Percentiles rank a stretch among this genome's conserved stretches.
These are phyloP conservation scores for Berkeleyomyces rouxiae DNA, from an alignment of 2,329 filamentous ascomycete species.

Conservation along the genomic window DNA sequence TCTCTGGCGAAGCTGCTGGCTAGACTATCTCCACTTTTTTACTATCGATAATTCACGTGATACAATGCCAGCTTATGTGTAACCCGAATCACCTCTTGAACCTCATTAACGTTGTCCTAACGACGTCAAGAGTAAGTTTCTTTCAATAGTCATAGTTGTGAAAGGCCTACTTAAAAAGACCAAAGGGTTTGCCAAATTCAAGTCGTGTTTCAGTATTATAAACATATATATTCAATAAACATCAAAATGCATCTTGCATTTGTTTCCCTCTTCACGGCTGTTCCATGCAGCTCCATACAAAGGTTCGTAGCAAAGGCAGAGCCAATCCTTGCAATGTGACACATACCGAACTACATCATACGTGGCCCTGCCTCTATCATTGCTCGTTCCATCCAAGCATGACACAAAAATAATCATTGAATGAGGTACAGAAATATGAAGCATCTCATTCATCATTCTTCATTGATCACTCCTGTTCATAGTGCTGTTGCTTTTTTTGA, in stretches of 20 bases:
- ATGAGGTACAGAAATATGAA: background rate
- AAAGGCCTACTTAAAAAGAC: background rate
- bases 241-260: background rate
- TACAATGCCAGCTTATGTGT: background rate
- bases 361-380: background rate
- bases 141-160: too few species aligned
- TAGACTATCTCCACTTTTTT: background rate
- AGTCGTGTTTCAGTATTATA: background rate
- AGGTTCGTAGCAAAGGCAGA: conserved; percentile 4
- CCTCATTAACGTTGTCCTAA: too few species aligned
- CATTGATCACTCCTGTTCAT: background rate
- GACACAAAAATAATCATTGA: background rate
- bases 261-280: background rate
- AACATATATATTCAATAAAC: background rate
- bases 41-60: conserved; percentile 5
- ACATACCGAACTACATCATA: background rate
- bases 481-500: conserved; percentile 15
- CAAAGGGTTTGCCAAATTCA: background rate
- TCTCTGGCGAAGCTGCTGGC: background rate
- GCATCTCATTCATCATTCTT: background rate
- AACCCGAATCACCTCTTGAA: background rate
- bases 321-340: background rate
- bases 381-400: background rate
- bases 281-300: background rate
- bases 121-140: too few species aligned